Conservation (phyloP, 2,329 filamentous ascomycete genomes). For the Colletotrichum simmondsii region DNA sequence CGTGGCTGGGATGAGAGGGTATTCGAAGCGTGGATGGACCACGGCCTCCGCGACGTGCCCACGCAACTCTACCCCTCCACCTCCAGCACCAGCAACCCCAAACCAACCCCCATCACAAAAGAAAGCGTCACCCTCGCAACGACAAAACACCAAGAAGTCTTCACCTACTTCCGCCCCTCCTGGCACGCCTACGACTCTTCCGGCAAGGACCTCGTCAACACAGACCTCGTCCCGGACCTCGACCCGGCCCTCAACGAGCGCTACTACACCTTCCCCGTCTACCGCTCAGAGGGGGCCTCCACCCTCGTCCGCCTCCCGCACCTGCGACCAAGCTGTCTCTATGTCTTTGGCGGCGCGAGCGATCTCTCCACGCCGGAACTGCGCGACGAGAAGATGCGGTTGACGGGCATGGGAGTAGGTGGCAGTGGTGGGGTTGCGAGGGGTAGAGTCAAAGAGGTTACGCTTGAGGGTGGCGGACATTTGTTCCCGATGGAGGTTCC, state of each 20-base stretch:
- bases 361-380: slow-evolving; percentile 62
- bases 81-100: slow-evolving; percentile 36
- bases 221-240: slow-evolving; percentile 56
- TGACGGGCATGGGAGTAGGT: slow-evolving; percentile 73
- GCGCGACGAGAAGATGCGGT: slow-evolving; percentile 66
- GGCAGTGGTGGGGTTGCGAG: slow-evolving; percentile 73
- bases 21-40: slow-evolving; percentile 76
- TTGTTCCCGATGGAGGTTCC: slow-evolving; percentile 87
- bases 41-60: slow-evolving; percentile 81
- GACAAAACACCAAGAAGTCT: slow-evolving; percentile 88
- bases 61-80: slow-evolving; percentile 66
- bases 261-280: slow-evolving; percentile 65
- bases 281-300: slow-evolving; percentile 71
- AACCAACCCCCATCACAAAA: background rate
- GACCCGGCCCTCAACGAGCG: slow-evolving; percentile 50
- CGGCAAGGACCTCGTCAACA: slow-evolving; percentile 52
- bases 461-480: slow-evolving; percentile 77
- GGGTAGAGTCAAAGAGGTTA: slow-evolving; percentile 74
- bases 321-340: slow-evolving; percentile 74
- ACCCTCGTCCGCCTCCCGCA: slow-evolving; percentile 68
- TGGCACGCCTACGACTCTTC: slow-evolving; percentile 54
- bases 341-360: slow-evolving; percentile 73
- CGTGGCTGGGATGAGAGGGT: slow-evolving; percentile 84
- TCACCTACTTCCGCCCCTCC: slow-evolving; percentile 77
- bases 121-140: slow-evolving; percentile 78